phyloP scores from a whole-genome alignment of 2,329 filamentous ascomycete genomes.

The Hypoxylon sp. region DNA sequence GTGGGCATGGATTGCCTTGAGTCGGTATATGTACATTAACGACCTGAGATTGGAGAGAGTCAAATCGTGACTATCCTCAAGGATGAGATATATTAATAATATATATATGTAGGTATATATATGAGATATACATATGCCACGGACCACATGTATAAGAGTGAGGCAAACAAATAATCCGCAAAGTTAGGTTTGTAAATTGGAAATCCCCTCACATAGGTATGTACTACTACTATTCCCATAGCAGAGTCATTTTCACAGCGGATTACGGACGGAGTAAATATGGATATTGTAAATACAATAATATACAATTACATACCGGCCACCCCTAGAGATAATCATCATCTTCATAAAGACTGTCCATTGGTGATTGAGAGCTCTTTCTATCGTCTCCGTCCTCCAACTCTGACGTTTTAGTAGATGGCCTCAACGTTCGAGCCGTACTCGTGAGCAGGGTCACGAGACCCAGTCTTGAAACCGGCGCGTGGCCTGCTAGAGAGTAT shows the following conservation, averaged over 20 bases:
- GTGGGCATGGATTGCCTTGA: slow-evolving; percentile 93
- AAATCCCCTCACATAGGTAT: background rate
- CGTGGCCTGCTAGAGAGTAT: slow-evolving; percentile 41
- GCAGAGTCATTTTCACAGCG: background rate
- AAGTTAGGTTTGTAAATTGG: slow-evolving; percentile 6
- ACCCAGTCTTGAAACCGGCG: slow-evolving; percentile 23
- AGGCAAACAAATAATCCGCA: background rate
- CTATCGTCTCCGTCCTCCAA: background rate
- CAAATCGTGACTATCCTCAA: slow-evolving; percentile 41
- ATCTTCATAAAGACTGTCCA: slow-evolving; percentile 5
- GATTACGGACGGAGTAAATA: background rate
- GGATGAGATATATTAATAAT: background rate
- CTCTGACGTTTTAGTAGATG: slow-evolving; percentile 13
- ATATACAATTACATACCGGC: slow-evolving; percentile 12
- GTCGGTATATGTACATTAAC: slow-evolving; percentile 96
- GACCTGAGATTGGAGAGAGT: slow-evolving; percentile 75
- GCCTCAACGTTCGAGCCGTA: slow-evolving; percentile 17
- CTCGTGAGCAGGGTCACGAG: slow-evolving; percentile 40
- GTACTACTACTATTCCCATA: background rate
- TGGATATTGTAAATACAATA: slow-evolving; percentile 7
- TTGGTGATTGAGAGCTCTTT: background rate
- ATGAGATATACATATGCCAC: background rate
- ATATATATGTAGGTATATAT: no score
- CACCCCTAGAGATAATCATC: slow-evolving; percentile 23
- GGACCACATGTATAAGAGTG: background rate